These are phyloP conservation scores for Porodaedalea pini DNA, from an alignment of 1,284 basidiomycete species.

Conservation along the genomic window DNA sequence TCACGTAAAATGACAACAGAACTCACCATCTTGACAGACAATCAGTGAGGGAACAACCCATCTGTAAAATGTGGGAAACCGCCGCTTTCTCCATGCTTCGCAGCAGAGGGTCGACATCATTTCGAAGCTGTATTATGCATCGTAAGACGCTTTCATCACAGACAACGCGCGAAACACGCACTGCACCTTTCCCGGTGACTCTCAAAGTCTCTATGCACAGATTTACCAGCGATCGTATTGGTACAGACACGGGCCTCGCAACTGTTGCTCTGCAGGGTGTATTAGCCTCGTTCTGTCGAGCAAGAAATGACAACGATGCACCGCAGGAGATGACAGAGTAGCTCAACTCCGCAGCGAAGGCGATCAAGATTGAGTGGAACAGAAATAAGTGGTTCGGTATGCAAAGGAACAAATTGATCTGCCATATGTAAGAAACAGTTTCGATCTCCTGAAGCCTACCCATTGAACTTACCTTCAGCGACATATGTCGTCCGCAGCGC, in stretches of 20 bases:
- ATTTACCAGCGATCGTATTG: constrained; percentile 58
- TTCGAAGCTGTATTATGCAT: constrained; percentile 37
- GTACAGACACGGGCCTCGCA: constrained; percentile 67
- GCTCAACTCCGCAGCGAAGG: constrained; percentile 48
- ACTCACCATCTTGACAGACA: constrained; percentile 48
- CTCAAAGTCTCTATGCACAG: constrained; percentile 53
- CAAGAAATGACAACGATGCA: constrained; percentile 25
- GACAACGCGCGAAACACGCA: constrained; percentile 24
- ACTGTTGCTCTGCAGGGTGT: constrained; percentile 45
- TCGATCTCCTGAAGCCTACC: not conserved
- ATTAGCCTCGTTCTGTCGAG: constrained; percentile 15
- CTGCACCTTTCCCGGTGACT: constrained; percentile 54
- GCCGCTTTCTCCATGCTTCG: constrained; percentile 52
- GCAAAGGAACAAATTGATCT: constrained; percentile 15
- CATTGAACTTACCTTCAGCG: constrained; percentile 34
- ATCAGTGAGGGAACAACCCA: constrained; percentile 50
- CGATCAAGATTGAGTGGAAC: constrained; percentile 58
- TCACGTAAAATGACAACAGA: not conserved
- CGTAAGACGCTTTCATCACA: not conserved
- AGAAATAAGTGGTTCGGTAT: constrained; percentile 37
- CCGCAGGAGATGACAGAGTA: constrained; percentile 55
- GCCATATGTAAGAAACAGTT: constrained; percentile 4
- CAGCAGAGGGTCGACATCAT: constrained; percentile 45
- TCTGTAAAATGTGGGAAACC: constrained; percentile 50
- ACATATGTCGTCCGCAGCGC: constrained; percentile 56